A percentile compares a stretch with the other conserved stretches of the same genome.
phyloP scores from a whole-genome alignment of 257 asterid species.

The Fraxinus pennsylvanica region DNA sequence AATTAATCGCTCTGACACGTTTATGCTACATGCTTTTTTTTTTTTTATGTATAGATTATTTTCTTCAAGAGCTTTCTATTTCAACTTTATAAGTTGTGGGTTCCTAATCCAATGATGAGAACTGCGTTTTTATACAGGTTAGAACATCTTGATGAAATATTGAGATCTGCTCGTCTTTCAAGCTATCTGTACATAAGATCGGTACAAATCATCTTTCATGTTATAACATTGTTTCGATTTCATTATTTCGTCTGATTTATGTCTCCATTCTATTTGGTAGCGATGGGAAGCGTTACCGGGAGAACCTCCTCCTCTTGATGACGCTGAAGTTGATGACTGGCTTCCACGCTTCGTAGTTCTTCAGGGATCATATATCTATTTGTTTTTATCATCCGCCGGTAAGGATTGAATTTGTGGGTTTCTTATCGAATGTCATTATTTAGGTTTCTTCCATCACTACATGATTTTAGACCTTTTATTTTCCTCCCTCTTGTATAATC shows the following conservation, averaged over 20 bases:
- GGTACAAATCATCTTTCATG: constrained; percentile 39
- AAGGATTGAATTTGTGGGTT: constrained; percentile 20
- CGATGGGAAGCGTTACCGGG: constrained; percentile 98
- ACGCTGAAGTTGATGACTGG: constrained; percentile 93
- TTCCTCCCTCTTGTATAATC: neutral
- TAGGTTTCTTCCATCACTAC: neutral
- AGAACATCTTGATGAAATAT: constrained; percentile 84
- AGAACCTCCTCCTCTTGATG: constrained; percentile 82
- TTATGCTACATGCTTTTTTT: neutral
- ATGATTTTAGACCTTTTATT: constrained; percentile 7
- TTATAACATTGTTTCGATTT: constrained; percentile 1
- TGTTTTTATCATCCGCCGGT: constrained; percentile 77
- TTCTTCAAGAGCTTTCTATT: constrained; percentile 1
- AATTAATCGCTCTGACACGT: neutral
- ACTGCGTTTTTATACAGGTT: constrained; percentile 47
- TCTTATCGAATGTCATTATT: neutral
- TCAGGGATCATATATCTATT: constrained; percentile 70
- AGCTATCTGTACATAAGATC: constrained; percentile 79
- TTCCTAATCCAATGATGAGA: constrained; percentile 6
- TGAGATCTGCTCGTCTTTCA: constrained; percentile 80
- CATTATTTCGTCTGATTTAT: constrained; percentile 22
- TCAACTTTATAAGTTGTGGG: constrained; percentile 8
- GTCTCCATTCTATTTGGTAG: constrained; percentile 31
- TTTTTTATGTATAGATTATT: neutral
- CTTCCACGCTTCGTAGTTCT: constrained; percentile 89